Conservation (phyloP, 2,329 filamentous ascomycete species). For the Cladosporium colombiae region DNA sequence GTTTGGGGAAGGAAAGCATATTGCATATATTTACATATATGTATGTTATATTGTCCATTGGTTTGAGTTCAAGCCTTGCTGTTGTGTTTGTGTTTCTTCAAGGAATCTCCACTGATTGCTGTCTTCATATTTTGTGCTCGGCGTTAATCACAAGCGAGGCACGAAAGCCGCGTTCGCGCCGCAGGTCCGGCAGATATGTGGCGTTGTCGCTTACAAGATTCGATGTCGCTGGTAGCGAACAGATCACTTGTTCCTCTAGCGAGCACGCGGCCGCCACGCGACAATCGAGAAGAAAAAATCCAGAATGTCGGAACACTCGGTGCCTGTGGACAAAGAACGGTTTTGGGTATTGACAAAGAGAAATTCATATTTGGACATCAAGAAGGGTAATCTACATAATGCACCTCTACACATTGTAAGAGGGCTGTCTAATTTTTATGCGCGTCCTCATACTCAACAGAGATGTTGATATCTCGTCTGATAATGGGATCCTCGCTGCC, state of each 20-base stretch:
- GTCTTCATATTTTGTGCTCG: not conserved
- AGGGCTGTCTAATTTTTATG: constrained; percentile 1
- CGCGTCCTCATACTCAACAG: constrained; percentile 25
- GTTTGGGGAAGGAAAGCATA: not conserved
- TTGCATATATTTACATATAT: not conserved
- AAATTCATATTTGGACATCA: constrained; percentile 1
- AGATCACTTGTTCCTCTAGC: not conserved
- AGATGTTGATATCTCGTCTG: constrained; percentile 26
- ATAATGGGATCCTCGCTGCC: constrained; percentile 32
- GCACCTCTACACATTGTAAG: not conserved
- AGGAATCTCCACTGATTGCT: not conserved
- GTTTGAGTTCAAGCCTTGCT: not conserved
- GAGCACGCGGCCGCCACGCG: not conserved
- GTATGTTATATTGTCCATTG: not conserved
- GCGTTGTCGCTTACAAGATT: not conserved
- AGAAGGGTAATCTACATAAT: constrained; percentile 5
- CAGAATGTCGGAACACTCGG: not conserved
- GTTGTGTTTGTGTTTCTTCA: not conserved
- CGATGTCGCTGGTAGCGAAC: not conserved
- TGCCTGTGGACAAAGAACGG: not conserved
- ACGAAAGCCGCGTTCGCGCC: not conserved
- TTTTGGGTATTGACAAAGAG: not conserved
- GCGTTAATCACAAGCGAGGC: not conserved
- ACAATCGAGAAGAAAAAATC: not conserved
- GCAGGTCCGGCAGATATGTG: not conserved